These are phyloP conservation scores for Cydonia oblonga DNA, from an alignment of 331 rosid species.

Conservation along the genomic window DNA sequence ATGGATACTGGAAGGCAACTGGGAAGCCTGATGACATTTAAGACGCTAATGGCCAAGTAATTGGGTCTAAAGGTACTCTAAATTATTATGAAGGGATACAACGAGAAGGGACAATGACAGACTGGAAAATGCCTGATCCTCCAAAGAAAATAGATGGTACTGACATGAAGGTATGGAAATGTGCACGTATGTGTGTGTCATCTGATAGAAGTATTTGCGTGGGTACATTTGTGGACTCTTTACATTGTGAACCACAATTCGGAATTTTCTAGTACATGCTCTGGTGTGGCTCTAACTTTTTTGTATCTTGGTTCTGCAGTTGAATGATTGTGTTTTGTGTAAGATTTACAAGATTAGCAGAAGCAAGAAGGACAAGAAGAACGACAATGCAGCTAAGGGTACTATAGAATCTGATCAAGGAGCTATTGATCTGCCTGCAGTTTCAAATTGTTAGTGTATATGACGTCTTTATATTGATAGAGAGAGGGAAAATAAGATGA, in stretches of 20 bases:
- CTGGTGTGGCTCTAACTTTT: not conserved
- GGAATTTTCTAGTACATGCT: no score
- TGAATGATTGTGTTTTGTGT: not conserved
- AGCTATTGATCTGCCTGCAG: not conserved
- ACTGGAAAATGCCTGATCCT: conserved; percentile 22
- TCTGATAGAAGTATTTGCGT: not conserved
- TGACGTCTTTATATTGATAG: no score
- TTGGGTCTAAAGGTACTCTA: conserved; percentile 17
- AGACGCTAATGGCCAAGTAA: not conserved
- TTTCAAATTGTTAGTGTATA: not conserved
- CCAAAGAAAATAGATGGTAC: not conserved
- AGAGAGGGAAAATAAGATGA: no score
- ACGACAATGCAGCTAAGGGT: not conserved
- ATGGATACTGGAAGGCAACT: conserved; percentile 24
- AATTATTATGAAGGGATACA: conserved; percentile 17
- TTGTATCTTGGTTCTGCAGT: not conserved
- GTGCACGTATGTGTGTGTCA: not conserved
- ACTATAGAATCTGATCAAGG: not conserved
- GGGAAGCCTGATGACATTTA: conserved; percentile 6
- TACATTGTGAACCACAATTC: not conserved
- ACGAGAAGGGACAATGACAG: conserved; percentile 6
- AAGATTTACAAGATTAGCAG: not conserved
- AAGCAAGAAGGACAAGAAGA: not conserved
- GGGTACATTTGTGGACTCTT: not conserved
- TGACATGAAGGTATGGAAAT: not conserved